phyloP scores from a whole-genome alignment of 257 asterid genomes.

The Eustoma russellianum region DNA sequence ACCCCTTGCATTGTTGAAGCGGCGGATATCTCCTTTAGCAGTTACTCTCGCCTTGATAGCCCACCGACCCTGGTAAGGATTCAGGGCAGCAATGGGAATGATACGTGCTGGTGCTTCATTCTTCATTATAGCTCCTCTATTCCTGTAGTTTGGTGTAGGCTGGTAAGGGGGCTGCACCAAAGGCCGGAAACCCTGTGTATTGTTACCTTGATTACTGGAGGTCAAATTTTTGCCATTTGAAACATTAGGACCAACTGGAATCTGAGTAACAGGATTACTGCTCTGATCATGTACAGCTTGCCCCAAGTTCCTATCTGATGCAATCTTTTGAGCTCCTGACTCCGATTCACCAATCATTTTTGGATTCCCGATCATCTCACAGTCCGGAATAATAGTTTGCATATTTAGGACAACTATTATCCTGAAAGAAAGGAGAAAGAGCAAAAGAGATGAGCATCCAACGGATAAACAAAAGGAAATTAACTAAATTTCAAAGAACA shows the following conservation, averaged over 20 bases:
- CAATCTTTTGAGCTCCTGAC: conserved; percentile 36
- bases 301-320: conserved; percentile 27
- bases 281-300: conserved; percentile 19
- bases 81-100: conserved; percentile 83
- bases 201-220: conserved; percentile 28
- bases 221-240: conserved; percentile 15
- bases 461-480: background rate
- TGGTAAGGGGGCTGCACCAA: conserved; percentile 81
- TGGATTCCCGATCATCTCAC: conserved; percentile 71
- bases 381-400: conserved; percentile 79
- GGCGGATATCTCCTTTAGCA: conserved; percentile 85
- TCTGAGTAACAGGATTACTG: conserved; percentile 24
- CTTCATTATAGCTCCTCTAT: conserved; percentile 79
- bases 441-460: background rate
- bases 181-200: conserved; percentile 50
- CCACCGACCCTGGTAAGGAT: conserved; percentile 99
- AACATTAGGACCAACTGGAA: conserved; percentile 25
- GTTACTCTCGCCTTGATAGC: conserved; percentile 96
- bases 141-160: conserved; percentile 81
- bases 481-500: no score
- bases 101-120: conserved; percentile 95
- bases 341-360: conserved; percentile 28
- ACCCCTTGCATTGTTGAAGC: conserved; percentile 89
- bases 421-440: conserved; percentile 47
- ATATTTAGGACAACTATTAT: conserved; percentile 72